Base-by-base conservation (phyloP, 352 stramenopile species). In the Bremia lactucae region DNA sequence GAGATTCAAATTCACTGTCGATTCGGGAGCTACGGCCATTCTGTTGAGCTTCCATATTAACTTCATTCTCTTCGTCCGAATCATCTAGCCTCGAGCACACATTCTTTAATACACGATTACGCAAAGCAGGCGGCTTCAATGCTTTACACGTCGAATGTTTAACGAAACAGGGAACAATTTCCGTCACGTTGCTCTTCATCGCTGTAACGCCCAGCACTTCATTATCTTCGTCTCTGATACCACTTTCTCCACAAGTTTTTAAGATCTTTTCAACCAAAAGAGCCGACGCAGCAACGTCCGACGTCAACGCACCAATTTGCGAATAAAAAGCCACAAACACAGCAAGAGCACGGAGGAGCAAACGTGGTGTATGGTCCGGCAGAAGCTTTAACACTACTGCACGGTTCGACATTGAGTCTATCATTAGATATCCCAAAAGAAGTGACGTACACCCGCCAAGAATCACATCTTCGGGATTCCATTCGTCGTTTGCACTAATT, bases 251-350 rank as follows among this genome's bases (percentile, higher is more conserved):
- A 8, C 19, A 42, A 19, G 56, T 69, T 43, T 81, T 84, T 5
- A 88, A 33, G 3, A 79, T 36, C n/a, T 66, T 61, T 59, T 91
- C 78, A 10, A 91, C 63, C 11, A 82, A 45, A 1, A 88, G 51
- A 35, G 83, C 67, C 0, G 78, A 86, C 11, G 73, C 57, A 1
- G 63, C 71, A 4, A 87, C 52, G 22, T 88, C 78, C 5, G 63
- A 55, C 0, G 78, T 87, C 25, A 91, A 40, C 2, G 75, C 76
- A 9, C 71, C 75, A 38, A 91, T 73, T 25, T 91, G 78, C 13
- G 75, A 75, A 37, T 91, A 68, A 0, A 91, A 47, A n/a, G 73
- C 69, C 0, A 75, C 70, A 52, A 88, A 91, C 4, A 71, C 73
- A 22, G 56, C 46, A 3, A 91, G 42, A 6, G 71, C 60, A 24